Percentiles rank a stretch among this genome's conserved stretches.
Conservation (phyloP, 129 eudicot species). For the Logfia minima region DNA sequence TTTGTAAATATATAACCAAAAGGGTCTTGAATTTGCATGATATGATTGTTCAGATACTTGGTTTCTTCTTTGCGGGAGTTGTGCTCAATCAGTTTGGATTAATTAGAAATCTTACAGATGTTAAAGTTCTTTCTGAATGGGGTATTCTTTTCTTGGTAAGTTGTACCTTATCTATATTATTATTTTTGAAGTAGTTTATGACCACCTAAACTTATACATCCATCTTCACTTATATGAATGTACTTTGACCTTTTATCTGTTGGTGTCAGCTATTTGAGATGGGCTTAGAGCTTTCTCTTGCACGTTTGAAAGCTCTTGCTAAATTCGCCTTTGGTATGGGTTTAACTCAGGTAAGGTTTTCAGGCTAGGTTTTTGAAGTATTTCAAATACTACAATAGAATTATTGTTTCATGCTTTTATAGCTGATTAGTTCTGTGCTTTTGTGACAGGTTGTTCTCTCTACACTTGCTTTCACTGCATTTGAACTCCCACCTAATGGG, state of each 20-base stretch:
- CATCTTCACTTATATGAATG: neutral
- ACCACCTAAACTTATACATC: neutral
- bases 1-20: neutral
- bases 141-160: slow-evolving; percentile 95
- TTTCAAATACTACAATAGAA: neutral
- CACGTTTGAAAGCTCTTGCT: slow-evolving; percentile 94
- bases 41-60: slow-evolving; percentile 73
- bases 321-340: slow-evolving; percentile 98
- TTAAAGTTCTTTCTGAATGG: slow-evolving; percentile 96
- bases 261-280: slow-evolving; percentile 88
- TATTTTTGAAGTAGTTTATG: neutral
- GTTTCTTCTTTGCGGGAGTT: slow-evolving; percentile 96
- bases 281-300: slow-evolving; percentile 97
- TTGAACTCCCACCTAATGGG: slow-evolving; percentile 97
- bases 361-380: neutral
- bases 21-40: neutral
- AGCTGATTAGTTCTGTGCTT: slow-evolving; percentile 23
- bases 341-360: slow-evolving; percentile 65
- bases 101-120: slow-evolving; percentile 92
- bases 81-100: slow-evolving; percentile 94
- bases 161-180: slow-evolving; percentile 11
- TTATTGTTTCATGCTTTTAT: neutral
- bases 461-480: slow-evolving; percentile 97
- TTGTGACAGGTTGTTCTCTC: slow-evolving; percentile 69
- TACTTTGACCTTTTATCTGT: slow-evolving; percentile 21